Percentiles rank a stretch among this genome's conserved stretches.
Conservation (phyloP, 1,284 basidiomycete genomes). For the Trametes pubescens region DNA sequence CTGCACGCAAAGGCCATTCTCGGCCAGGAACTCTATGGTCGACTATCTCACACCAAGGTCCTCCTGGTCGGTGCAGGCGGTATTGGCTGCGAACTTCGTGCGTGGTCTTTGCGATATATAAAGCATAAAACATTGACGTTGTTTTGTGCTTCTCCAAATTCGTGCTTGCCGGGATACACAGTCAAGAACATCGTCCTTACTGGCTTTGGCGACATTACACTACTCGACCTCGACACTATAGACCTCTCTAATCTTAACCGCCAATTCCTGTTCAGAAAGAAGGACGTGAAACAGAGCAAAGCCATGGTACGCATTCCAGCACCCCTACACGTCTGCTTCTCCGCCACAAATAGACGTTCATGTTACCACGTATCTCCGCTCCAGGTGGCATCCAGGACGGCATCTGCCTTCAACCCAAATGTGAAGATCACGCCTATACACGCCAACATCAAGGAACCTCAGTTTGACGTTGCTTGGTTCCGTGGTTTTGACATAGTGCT, state of each 20-base stretch:
- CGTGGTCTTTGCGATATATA: conserved; percentile 43
- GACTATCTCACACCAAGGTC: conserved; percentile 73
- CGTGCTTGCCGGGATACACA: conserved; percentile 41
- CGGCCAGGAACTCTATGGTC: conserved; percentile 70
- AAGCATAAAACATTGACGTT: neutral
- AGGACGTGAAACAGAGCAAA: conserved; percentile 97
- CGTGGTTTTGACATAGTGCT: conserved; percentile 90
- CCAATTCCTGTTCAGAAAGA: conserved; percentile 97
- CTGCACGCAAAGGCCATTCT: conserved; percentile 75
- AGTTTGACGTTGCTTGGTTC: conserved; percentile 94
- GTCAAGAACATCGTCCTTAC: conserved; percentile 97
- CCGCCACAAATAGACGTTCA: neutral
- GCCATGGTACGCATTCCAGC: conserved; percentile 64
- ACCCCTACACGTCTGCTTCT: neutral
- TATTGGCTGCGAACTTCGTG: conserved; percentile 96
- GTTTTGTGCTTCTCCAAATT: neutral
- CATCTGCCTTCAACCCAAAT: conserved; percentile 91
- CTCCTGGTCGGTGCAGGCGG: conserved; percentile 97
- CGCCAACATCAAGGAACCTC: conserved; percentile 94
- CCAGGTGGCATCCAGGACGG: conserved; percentile 90
- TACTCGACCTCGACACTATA: conserved; percentile 98
- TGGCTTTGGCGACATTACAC: conserved; percentile 92
- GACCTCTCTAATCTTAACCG: conserved; percentile 98
- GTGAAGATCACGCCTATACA: conserved; percentile 91
- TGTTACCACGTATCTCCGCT: neutral